Conservation (phyloP, 1,284 basidiomycete species). For the Stygiomarasmius scandens region DNA sequence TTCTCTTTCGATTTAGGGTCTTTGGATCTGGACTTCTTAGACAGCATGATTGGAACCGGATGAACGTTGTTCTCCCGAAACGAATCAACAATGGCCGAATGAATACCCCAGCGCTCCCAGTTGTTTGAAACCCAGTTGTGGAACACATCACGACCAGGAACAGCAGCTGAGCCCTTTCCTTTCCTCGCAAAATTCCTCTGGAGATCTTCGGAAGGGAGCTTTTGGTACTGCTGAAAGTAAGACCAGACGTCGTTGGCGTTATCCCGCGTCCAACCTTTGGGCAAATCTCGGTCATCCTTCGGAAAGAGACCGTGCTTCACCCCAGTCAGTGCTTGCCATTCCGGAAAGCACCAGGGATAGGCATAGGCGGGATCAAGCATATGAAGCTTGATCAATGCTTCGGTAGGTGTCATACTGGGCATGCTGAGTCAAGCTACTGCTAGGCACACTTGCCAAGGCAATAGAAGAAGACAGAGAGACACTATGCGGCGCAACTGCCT, state of each 20-base stretch:
- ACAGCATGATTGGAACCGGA: slow-evolving; percentile 15
- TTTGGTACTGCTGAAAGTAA: slow-evolving; percentile 21
- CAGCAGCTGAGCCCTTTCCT: not conserved
- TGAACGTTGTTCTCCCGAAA: slow-evolving; percentile 21
- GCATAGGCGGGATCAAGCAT: slow-evolving; percentile 16
- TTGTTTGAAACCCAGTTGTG: slow-evolving; percentile 11
- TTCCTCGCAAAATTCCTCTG: slow-evolving; percentile 21
- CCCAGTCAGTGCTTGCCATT: slow-evolving; percentile 27
- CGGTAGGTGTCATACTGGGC: slow-evolving; percentile 15
- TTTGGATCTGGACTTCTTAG: not conserved
- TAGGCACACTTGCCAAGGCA: too few relatives aligned
- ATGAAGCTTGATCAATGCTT: slow-evolving; percentile 21
- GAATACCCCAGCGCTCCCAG: slow-evolving; percentile 25
- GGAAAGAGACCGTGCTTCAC: slow-evolving; percentile 27
- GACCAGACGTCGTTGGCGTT: slow-evolving; percentile 16
- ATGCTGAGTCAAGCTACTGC: too few relatives aligned
- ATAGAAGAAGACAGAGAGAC: too few relatives aligned
- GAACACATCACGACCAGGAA: slow-evolving; percentile 26
- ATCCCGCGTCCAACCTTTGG: slow-evolving; percentile 18
- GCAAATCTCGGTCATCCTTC: slow-evolving; percentile 18
- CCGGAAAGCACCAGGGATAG: slow-evolving; percentile 25
- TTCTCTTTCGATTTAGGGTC: too few relatives aligned
- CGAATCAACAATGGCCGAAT: slow-evolving; percentile 20
- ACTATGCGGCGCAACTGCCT: too few relatives aligned
- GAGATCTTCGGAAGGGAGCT: slow-evolving; percentile 8